A percentile compares a stretch with the other conserved stretches of the same genome.
Conservation (phyloP, 257 asterid species). For the Solanum clarkiae region DNA sequence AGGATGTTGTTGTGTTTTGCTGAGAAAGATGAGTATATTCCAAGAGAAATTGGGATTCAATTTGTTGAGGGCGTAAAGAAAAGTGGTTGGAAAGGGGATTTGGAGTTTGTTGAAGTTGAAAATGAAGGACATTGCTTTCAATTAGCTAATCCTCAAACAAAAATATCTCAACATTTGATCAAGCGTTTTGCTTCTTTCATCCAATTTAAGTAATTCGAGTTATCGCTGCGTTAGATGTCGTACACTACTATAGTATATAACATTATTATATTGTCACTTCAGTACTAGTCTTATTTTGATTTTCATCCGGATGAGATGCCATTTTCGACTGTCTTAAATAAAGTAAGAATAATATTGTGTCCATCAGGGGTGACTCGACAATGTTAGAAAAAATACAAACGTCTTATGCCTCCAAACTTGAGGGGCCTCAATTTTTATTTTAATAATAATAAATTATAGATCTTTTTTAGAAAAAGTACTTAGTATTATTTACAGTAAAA, state of each 20-base stretch:
- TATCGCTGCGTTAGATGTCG: neutral
- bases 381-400: too few relatives aligned
- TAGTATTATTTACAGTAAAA: too few relatives aligned
- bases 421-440: too few relatives aligned
- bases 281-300: neutral
- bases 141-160: neutral
- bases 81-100: slow-evolving; percentile 49
- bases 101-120: slow-evolving; percentile 35
- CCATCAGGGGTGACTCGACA: too few relatives aligned
- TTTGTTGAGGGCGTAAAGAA: slow-evolving; percentile 27
- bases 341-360: too few relatives aligned
- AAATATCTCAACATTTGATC: too few relatives aligned
- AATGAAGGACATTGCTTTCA: slow-evolving; percentile 39
- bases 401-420: too few relatives aligned
- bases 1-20: slow-evolving; percentile 1
- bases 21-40: slow-evolving; percentile 12
- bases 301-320: neutral
- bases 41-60: neutral
- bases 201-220: neutral
- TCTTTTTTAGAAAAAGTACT: too few relatives aligned
- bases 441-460: too few relatives aligned
- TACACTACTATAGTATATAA: neutral
- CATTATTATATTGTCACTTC: neutral
- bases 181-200: slow-evolving; percentile 4
- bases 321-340: neutral